A percentile compares a stretch with the other conserved stretches of the same genome.
Conservation (phyloP, 257 asterid species). For the Solanum lycopersicoides region DNA sequence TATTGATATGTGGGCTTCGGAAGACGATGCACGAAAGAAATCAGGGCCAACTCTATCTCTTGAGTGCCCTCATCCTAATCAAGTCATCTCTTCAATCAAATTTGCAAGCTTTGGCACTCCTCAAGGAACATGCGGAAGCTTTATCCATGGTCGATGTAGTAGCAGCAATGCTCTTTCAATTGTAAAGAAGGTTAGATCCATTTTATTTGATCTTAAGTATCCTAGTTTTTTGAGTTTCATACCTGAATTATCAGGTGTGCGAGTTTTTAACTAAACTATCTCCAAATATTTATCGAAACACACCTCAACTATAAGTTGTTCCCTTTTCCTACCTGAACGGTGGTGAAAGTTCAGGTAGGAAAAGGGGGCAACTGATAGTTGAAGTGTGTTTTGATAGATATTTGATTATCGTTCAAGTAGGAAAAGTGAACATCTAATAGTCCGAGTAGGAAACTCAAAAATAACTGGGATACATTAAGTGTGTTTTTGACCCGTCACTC, state of each 20-base stretch:
- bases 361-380: neutral
- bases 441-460: neutral
- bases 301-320: neutral
- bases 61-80: slow-evolving; percentile 52
- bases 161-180: slow-evolving; percentile 47
- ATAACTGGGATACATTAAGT: neutral
- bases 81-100: slow-evolving; percentile 56
- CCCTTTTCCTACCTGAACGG: neutral
- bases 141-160: slow-evolving; percentile 72
- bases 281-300: neutral
- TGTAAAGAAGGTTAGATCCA: slow-evolving; percentile 45
- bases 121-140: slow-evolving; percentile 70
- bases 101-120: slow-evolving; percentile 95
- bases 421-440: neutral
- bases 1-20: slow-evolving; percentile 56
- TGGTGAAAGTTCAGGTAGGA: neutral
- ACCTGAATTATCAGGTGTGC: neutral
- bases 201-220: neutral
- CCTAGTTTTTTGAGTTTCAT: neutral
- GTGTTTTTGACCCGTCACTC: neutral
- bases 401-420: neutral
- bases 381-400: neutral
- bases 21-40: slow-evolving; percentile 20
- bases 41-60: slow-evolving; percentile 42
- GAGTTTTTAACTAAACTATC: neutral